Evolutionary conservation across 306 rosid species (phyloP), one percentile per base, ranked within the genome.

Genomic region (Dalbergia cultrata): DNA sequence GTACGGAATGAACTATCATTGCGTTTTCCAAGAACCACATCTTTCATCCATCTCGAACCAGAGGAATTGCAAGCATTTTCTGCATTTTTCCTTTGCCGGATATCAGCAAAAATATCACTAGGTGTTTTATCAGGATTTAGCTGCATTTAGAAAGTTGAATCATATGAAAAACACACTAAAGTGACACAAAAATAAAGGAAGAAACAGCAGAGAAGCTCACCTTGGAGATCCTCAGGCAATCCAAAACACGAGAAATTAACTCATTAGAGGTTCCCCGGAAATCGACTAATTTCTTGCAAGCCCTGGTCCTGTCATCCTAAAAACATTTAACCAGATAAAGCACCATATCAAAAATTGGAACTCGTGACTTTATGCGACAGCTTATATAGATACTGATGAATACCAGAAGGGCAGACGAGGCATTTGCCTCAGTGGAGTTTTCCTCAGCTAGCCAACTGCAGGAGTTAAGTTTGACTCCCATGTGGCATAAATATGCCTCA

Each of bases 41-140:
- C 98, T 85, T 96, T 96, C 73, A 96, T 78, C 97, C 97, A 96
- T 85, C 97, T 92, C 88, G 88, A 90, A 71, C 99, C 99, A 72
- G 91, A 92, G 16, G 97, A 81, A 71, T 85, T 88, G 41, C 93
- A 90, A 47, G 93, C 87, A 88, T 88, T 83, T 58, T 94, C 97
- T 21, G 76, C 85, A 74, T 87, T 85, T 76, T 79, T 93, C 47
- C 78, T 87, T 82, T 85, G 88, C 74, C 86, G 88, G 49, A 77
- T 67, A 35, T 81, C 82, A 77, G 84, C 83, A 83, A 87, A 86
- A 85, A 89, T 86, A 75, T 74, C 86, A 44, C 33, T 74, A 37
- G 90, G 78, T 43, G 87, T 75, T 80, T 82, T 88, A 63, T 90
- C 97, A 8, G 93, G 84, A 86, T 88, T 78, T 81, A 96, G 86